phyloP scores from a whole-genome alignment of 2,329 filamentous ascomycete species.

The Juglanconis oblonga region DNA sequence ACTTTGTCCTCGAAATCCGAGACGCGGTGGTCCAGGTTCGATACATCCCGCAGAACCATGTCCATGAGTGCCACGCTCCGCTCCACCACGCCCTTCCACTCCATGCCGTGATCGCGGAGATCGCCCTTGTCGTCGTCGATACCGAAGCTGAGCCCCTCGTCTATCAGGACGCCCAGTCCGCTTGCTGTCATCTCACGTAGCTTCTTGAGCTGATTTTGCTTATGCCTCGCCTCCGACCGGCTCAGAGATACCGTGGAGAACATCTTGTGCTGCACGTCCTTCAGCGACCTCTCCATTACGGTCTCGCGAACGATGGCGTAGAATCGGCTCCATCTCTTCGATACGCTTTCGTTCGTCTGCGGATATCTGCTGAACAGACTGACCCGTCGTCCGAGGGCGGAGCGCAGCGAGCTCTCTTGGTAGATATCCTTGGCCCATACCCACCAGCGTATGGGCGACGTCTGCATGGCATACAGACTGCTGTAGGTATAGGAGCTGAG shows the following conservation, averaged over 20 bases:
- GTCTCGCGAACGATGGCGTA: constrained; percentile 77
- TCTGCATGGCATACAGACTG: constrained; percentile 82
- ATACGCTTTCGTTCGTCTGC: constrained; percentile 30
- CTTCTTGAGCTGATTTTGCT: constrained; percentile 68
- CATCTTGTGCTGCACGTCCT: constrained; percentile 67
- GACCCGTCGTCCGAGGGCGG: constrained; percentile 25
- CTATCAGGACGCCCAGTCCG: constrained; percentile 81
- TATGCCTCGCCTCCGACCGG: constrained; percentile 70
- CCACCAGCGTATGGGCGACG: constrained; percentile 73
- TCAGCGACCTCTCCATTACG: constrained; percentile 68
- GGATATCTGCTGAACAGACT: constrained; percentile 13
- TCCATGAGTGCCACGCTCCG: constrained; percentile 84
- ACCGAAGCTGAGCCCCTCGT: constrained; percentile 74
- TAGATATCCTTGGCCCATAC: constrained; percentile 70
- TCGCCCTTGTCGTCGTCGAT: constrained; percentile 53
- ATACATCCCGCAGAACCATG: constrained; percentile 72
- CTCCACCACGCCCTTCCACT: constrained; percentile 71
- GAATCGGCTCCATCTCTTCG: constrained; percentile 64
- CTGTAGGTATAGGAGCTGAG: constrained; percentile 75
- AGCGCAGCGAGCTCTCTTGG: constrained; percentile 52
- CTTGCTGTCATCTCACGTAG: constrained; percentile 80
- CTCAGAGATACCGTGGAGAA: constrained; percentile 76
- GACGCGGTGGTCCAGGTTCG: constrained; percentile 59
- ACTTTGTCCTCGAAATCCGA: constrained; percentile 64
- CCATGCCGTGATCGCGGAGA: constrained; percentile 39